phyloP scores from a whole-genome alignment of 2,329 filamentous ascomycete species.

The Periconia digitata region DNA sequence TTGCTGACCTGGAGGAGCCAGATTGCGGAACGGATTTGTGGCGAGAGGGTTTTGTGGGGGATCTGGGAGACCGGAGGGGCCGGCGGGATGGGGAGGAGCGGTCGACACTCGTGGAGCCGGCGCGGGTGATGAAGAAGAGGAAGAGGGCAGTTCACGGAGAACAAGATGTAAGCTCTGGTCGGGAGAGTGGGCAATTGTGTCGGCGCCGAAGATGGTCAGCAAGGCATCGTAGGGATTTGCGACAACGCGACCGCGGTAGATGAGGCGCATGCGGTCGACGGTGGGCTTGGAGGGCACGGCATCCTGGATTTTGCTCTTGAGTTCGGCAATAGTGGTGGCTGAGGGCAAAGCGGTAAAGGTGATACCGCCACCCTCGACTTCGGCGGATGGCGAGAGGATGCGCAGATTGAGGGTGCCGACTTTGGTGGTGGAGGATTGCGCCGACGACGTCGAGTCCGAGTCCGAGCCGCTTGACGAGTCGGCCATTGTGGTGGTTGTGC shows the following conservation, averaged over 20 bases:
- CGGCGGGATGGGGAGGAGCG: conserved; percentile 43
- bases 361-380: conserved; percentile 38
- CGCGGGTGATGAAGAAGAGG: conserved; percentile 14
- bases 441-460: not conserved
- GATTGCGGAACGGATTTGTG: conserved; percentile 35
- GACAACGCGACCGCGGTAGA: conserved; percentile 59
- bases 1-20: conserved; percentile 8
- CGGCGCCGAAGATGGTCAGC: too few species aligned
- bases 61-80: conserved; percentile 11
- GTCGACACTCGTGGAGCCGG: conserved; percentile 31
- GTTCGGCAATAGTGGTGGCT: conserved; percentile 50
- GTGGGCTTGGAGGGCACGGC: conserved; percentile 46
- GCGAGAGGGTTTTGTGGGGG: conserved; percentile 23
- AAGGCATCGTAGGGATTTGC: conserved; percentile 53
- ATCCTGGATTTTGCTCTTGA: conserved; percentile 57
- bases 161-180: conserved; percentile 44
- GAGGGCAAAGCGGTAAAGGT: conserved; percentile 34
- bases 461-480: conserved; percentile 8
- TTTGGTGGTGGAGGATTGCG: not conserved
- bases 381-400: conserved; percentile 43
- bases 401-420: conserved; percentile 36
- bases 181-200: conserved; percentile 38
- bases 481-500: conserved; percentile 23
- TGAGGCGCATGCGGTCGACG: conserved; percentile 55
- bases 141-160: conserved; percentile 37